Evolutionary conservation across 2,329 filamentous ascomycete species (phyloP), one percentile per base, ranked within the genome.

Genomic region (Penicillium sp.): DNA sequence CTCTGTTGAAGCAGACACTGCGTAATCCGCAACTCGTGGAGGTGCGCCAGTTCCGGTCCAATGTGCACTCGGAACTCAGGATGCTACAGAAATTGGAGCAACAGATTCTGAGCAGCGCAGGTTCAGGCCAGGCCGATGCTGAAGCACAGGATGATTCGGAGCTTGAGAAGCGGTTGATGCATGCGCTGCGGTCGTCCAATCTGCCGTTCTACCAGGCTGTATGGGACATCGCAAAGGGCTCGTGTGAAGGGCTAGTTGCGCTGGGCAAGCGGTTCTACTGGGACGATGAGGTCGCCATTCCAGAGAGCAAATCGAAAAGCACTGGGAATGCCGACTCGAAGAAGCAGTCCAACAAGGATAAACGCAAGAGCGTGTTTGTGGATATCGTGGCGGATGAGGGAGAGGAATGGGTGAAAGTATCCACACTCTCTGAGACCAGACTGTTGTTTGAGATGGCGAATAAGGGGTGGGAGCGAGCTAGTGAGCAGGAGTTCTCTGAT

Each of bases 371-470:
- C 45, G 77, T 78, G 1, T 65, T 78, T 36, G 79, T 85, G 3
- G 83, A 87, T 62, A 76, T 84, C 31, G 76, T 86, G 17, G 74
- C 79, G 2, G 70, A 79, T 40, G 74, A 79, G 57, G 83, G 83
- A 8, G 64, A 73, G 41, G 74, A 80, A 53, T 87, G 83, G 83
- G 74, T 82, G 38, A 85, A 85, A 59, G 76, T 86, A 1, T 84
- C 79, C 4, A 82, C 80, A 4, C 68, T 83, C 16, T 82, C 79
- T 1, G 77, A 83, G 48, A 79, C 74, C 42, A 71, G 81, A 36
- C 65, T 87, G 19, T 63, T 85, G 13, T 83, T 82, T 56, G 83
- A 86, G 51, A 73, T 86, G 48, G 83, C 83, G 3, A 83, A 84
- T 59, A 74, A 81, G 42, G 81, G 83, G 8, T 84, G 80, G 75